Percentiles rank a stretch among this genome's conserved stretches.
phyloP scores from a whole-genome alignment of 2,329 filamentous ascomycete genomes.

The Torrubiellomyces zombiae region DNA sequence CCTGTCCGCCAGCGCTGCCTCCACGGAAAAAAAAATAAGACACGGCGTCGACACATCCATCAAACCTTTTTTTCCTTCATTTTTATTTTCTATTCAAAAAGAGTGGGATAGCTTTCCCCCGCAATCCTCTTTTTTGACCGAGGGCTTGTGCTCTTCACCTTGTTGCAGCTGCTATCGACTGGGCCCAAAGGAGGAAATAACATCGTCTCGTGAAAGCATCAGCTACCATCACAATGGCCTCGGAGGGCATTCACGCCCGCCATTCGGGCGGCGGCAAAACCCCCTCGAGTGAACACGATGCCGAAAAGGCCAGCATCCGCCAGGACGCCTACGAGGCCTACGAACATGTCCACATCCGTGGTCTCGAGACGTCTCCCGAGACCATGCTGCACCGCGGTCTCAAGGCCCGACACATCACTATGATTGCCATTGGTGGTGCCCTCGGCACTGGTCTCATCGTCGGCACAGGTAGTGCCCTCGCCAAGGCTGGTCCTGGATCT shows the following conservation, averaged over 20 bases:
- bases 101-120: no score
- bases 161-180: no score
- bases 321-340: constrained; percentile 3
- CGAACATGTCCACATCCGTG: constrained; percentile 21
- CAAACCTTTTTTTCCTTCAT: no score
- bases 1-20: no score
- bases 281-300: constrained; percentile 4
- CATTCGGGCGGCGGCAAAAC: constrained; percentile 3
- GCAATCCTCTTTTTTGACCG: no score
- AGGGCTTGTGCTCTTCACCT: no score
- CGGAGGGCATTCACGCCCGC: constrained; percentile 6
- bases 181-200: neutral
- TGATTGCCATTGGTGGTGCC: constrained; percentile 57
- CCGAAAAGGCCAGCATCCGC: constrained; percentile 7
- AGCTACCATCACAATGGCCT: constrained; percentile 3
- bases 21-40: no score
- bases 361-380: constrained; percentile 30
- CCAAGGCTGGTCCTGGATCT: constrained; percentile 41
- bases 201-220: neutral
- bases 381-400: constrained; percentile 34
- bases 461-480: constrained; percentile 41
- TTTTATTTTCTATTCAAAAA: no score
- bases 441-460: constrained; percentile 62
- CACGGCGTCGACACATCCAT: no score
- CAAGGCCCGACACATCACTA: constrained; percentile 37